Evolutionary conservation across 352 stramenopile species (phyloP), one percentile per base, ranked within the genome.

Genomic region (Globisporangium barbulae): DNA sequence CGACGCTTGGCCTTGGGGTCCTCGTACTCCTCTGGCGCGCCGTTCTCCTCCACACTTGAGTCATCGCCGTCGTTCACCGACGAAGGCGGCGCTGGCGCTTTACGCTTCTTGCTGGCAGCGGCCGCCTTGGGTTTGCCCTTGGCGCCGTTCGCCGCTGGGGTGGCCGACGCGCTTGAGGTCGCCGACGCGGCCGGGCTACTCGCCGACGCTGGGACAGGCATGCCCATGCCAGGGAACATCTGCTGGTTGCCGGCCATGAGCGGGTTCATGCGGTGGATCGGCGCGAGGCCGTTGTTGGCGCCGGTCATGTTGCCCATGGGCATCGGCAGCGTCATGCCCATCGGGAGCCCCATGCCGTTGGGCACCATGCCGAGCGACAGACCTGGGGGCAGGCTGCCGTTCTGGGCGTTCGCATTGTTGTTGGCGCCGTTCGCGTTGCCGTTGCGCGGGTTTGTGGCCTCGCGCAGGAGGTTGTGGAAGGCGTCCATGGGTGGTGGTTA

Each of bases 1-100:
- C 87, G 85, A 57, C 87, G 85, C 68, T 93, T 93, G 39, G 87
- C 87, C 73, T 96, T 96, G 7, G 83, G 85, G 65, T 93, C 85
- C 53, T 89, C 78, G 63, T 91, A 93, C 69, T 96, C 85, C 45
- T 91, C 83, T 0, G 79, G 75, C 55, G 85, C 65, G 44, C 88
- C 84, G 42, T 74, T 75, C n/a, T 85, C 75, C 15, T 86, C 76
- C 35, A 89, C 82, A 47, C 65, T 72, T 17, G 73, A 71, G 39
- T 77, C 78, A 0, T 76, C 78, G 21, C 83, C 80, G 15, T 58
- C 69, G 41, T 85, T 73, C 59, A 69, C 73, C 0, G 70, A 57
- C 15, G 69, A 71, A 37, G 62, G 37, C 13, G 68, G 53, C 28
- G 80, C 78, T 0, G 83, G 81, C 0, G 81, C 75, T 52, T 93